Percentiles rank a stretch among this genome's conserved stretches.
Conservation (phyloP, 495 filamentous ascomycete species). For the Penicillium alfredii region DNA sequence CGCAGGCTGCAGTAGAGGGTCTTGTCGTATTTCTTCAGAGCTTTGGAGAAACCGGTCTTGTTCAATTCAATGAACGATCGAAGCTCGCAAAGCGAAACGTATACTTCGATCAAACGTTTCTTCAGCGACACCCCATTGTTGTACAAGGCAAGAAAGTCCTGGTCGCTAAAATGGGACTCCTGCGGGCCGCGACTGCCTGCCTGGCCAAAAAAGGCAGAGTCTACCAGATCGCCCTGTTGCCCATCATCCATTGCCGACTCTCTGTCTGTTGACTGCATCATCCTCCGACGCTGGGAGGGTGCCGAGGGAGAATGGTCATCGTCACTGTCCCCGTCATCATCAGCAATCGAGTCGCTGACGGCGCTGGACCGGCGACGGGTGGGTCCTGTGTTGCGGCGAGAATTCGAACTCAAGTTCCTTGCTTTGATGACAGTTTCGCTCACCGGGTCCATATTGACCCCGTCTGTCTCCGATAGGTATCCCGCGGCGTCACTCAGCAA, state of each 20-base stretch:
- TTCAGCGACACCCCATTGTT: conserved; percentile 83
- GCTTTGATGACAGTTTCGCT: conserved; percentile 43
- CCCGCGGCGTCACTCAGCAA: conserved; percentile 68
- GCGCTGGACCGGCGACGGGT: conserved; percentile 44
- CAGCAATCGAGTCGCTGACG: conserved; percentile 42
- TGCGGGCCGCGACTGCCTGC: conserved; percentile 18
- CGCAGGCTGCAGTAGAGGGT: conserved; percentile 77
- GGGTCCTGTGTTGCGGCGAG: conserved; percentile 39
- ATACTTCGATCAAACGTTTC: conserved; percentile 78
- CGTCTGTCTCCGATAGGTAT: conserved; percentile 60
- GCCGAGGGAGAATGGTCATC: conserved; percentile 22
- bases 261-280: conserved; percentile 25
- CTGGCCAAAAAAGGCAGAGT: conserved; percentile 29
- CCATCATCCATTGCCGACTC: conserved; percentile 33
- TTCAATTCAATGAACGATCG: conserved; percentile 96
- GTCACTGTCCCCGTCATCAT: conserved; percentile 56
- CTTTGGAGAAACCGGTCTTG: conserved; percentile 91
- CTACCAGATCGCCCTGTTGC: conserved; percentile 42
- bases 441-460: conserved; percentile 48
- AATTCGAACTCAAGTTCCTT: conserved; percentile 34
- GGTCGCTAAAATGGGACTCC: conserved; percentile 68
- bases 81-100: conserved; percentile 91
- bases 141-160: conserved; percentile 61
- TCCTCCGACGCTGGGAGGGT: conserved; percentile 8
- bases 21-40: conserved; percentile 98